phyloP scores from a whole-genome alignment of 257 asterid genomes.

The Linderniella brevidens region DNA sequence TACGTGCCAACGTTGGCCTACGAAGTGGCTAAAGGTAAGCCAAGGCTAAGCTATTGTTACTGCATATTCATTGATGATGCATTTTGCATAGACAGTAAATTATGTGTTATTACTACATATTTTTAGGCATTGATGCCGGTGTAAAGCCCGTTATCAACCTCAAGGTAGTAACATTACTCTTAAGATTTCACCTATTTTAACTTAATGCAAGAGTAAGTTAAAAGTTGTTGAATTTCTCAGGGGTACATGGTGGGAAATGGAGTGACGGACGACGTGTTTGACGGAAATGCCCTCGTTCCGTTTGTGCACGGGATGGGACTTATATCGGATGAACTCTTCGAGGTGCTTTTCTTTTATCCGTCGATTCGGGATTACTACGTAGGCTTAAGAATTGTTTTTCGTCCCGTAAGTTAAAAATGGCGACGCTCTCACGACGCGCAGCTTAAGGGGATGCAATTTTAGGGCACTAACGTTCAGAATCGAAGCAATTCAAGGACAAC shows the following conservation, averaged over 20 bases:
- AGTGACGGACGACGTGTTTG: constrained; percentile 52
- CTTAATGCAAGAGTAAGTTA: neutral
- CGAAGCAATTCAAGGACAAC: too few species aligned
- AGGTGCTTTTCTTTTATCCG: constrained; percentile 28
- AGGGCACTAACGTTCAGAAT: too few species aligned
- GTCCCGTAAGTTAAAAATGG: too few species aligned
- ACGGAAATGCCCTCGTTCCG: constrained; percentile 88
- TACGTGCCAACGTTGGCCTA: constrained; percentile 84
- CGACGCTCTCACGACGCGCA: too few species aligned
- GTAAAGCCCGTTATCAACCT: constrained; percentile 53
- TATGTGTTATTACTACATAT: constrained; percentile 5
- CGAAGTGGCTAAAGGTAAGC: constrained; percentile 73
- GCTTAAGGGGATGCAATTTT: too few species aligned
- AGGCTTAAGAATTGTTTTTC: neutral
- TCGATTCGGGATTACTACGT: neutral
- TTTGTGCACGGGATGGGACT: constrained; percentile 96
- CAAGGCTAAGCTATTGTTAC: constrained; percentile 8
- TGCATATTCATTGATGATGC: constrained; percentile 7
- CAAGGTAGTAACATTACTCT: constrained; percentile 26
- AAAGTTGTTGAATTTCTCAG: constrained; percentile 26
- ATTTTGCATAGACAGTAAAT: neutral
- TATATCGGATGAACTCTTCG: constrained; percentile 61
- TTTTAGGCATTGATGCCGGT: constrained; percentile 61
- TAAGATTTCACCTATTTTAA: neutral
- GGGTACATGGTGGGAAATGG: constrained; percentile 99